Conservation (phyloP, 176 grass and related monocot genomes). For the Carex parvula region DNA sequence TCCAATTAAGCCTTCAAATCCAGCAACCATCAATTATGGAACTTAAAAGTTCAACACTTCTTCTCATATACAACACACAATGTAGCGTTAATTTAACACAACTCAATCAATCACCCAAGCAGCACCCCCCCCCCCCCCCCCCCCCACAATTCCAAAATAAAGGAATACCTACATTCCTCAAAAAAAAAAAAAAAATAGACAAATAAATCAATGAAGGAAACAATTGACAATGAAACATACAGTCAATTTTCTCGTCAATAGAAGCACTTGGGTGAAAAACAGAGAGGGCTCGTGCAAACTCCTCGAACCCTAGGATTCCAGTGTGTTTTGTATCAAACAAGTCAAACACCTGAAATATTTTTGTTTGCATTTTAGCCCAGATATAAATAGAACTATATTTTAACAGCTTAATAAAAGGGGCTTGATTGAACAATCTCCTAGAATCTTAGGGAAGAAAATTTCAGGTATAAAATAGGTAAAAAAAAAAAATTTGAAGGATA, state of each 20-base stretch:
- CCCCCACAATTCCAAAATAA: neutral
- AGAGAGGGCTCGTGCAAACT: slow-evolving; percentile 86
- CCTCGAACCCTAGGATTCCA: slow-evolving; percentile 90
- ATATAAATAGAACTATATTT: neutral
- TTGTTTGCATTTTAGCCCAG: slow-evolving; percentile 2
- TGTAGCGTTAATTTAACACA: neutral
- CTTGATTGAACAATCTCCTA: no score
- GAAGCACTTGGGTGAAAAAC: slow-evolving; percentile 98
- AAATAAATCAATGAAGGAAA: neutral
- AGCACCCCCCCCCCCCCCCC: no score
- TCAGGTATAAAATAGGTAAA: neutral
- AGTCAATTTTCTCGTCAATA: slow-evolving; percentile 76
- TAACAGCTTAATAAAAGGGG: neutral
- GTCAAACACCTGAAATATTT: slow-evolving; percentile 80
- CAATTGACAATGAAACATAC: slow-evolving; percentile 45
- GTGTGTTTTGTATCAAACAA: slow-evolving; percentile 98
- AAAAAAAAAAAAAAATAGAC: neutral
- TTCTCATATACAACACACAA: neutral
- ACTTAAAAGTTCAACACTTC: neutral
- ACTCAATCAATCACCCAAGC: neutral
- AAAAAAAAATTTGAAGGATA: neutral
- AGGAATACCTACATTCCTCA: neutral
- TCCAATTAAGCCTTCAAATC: neutral
- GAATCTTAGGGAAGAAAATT: neutral
- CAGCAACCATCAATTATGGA: neutral